A percentile compares a stretch with the other conserved stretches of the same genome.
These are phyloP conservation scores for Pseudopithomyces maydicus DNA, from an alignment of 2,329 filamentous ascomycete species.

Conservation along the genomic window DNA sequence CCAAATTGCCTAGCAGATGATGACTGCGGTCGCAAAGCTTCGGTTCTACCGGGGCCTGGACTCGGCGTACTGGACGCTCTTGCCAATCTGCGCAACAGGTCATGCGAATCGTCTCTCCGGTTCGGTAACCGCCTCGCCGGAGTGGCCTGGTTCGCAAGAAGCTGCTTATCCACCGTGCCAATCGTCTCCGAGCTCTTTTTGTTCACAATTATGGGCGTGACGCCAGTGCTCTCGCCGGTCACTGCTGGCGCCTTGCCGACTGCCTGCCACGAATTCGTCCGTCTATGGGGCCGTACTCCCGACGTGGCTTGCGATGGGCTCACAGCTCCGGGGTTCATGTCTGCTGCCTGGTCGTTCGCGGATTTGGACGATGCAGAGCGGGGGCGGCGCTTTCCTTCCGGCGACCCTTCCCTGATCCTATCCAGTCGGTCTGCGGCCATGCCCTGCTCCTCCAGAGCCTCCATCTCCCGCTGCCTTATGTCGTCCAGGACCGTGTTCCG, in stretches of 20 bases:
- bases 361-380: constrained; percentile 19
- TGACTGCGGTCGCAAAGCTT: constrained; percentile 26
- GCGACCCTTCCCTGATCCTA: constrained; percentile 36
- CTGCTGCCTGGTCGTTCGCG: constrained; percentile 12
- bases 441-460: constrained; percentile 42
- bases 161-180: constrained; percentile 33
- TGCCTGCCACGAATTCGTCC: constrained; percentile 36
- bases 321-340: constrained; percentile 8
- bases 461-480: constrained; percentile 49
- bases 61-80: constrained; percentile 55
- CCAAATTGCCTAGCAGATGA: constrained; percentile 20
- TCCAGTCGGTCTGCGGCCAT: constrained; percentile 38
- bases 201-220: constrained; percentile 41
- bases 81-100: constrained; percentile 52
- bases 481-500: constrained; percentile 50
- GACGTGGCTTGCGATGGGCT: constrained; percentile 12
- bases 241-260: constrained; percentile 34
- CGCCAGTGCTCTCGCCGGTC: constrained; percentile 29
- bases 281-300: constrained; percentile 22
- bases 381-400: constrained; percentile 27
- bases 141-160: constrained; percentile 26
- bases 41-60: constrained; percentile 47
- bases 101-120: constrained; percentile 51
- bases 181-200: constrained; percentile 41
- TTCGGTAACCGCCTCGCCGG: constrained; percentile 33